Evolutionary conservation across 2,329 filamentous ascomycete species (phyloP).

Genomic region (Claviceps capensis): DNA sequence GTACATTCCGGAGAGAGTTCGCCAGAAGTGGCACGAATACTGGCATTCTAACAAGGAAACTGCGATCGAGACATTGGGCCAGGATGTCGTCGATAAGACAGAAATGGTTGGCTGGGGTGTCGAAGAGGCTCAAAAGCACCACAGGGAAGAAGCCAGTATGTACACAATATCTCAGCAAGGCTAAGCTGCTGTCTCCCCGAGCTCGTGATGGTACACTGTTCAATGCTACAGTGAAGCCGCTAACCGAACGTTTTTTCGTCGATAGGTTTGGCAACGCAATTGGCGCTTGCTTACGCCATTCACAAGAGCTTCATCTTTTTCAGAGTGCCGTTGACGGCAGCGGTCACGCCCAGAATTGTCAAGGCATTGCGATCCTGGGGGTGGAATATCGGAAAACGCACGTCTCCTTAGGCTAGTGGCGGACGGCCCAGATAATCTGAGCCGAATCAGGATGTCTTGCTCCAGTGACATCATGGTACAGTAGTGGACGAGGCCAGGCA

Average conservation of each 20-base stretch:
- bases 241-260: slow-evolving; percentile 9
- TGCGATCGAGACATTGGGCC: slow-evolving; percentile 28
- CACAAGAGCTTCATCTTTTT: slow-evolving; percentile 98
- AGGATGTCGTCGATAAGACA: slow-evolving; percentile 29
- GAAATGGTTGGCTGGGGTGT: slow-evolving; percentile 47
- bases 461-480: background rate
- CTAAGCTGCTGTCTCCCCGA: background rate
- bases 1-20: slow-evolving; percentile 45
- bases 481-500: background rate
- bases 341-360: slow-evolving; percentile 87
- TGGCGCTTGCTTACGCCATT: slow-evolving; percentile 88
- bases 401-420: slow-evolving; percentile 6
- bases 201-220: background rate
- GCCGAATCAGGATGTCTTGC: too few relatives aligned
- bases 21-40: slow-evolving; percentile 38
- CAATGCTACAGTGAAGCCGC: background rate
- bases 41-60: slow-evolving; percentile 32
- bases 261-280: slow-evolving; percentile 57
- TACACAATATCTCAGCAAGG: slow-evolving; percentile 14
- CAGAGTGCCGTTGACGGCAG: slow-evolving; percentile 82
- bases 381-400: slow-evolving; percentile 80
- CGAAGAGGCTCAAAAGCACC: slow-evolving; percentile 46
- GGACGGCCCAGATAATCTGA: background rate
- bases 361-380: slow-evolving; percentile 78
- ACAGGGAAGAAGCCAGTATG: slow-evolving; percentile 61